Base-by-base conservation (phyloP, 805 yeast genomes). In the Tanozyma kutaoensis region DNA sequence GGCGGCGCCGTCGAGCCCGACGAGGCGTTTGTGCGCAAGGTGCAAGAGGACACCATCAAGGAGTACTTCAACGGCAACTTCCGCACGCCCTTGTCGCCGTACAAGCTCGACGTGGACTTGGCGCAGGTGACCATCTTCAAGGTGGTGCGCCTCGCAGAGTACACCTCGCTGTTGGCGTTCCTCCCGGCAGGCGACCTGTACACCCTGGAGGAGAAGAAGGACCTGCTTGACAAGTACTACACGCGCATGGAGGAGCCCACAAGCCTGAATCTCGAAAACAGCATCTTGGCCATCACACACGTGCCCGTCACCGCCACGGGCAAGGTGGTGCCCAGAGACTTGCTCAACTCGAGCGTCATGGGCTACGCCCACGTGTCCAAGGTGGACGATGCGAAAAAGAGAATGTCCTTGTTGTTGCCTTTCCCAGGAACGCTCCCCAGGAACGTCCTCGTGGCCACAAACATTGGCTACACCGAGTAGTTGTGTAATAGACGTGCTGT, bases 21-120 rank as follows among this genome's bases (percentile, higher is more conserved):
- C 32, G 88, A 76, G 28, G 58, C 69, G 9, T 84, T 61, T 45
- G 58, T 63, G 20, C 63, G 97, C 42, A 69, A 75, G 20, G 28
- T 66, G 14, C 97, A 88, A 48, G 82, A 85, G 40, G 64, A 70
- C 23, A 59, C 76, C 4, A 84, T 88, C 28, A 72, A 73, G 44
- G 93, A 86, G 43, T 91, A 91, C 49, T 91, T 91, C 42, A 84
- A 91, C 45, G 98, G 98, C 2, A 67, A 68, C 5, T 52, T 63
- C 12, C 63, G 63, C 24, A 65, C 71, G 4, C 69, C 74, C 4
- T 60, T 91, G 28, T 76, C 93, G 12, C 97, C 99, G 2, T 86
- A 75, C 49, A 79, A 93, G 4, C 69, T 84, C 2, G 82, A 85
- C 14, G 72, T 75, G 3, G 82, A 73, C 41, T 58, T 66, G 30